phyloP scores from a whole-genome alignment of 345 rosid genomes.

The Salix caprea region DNA sequence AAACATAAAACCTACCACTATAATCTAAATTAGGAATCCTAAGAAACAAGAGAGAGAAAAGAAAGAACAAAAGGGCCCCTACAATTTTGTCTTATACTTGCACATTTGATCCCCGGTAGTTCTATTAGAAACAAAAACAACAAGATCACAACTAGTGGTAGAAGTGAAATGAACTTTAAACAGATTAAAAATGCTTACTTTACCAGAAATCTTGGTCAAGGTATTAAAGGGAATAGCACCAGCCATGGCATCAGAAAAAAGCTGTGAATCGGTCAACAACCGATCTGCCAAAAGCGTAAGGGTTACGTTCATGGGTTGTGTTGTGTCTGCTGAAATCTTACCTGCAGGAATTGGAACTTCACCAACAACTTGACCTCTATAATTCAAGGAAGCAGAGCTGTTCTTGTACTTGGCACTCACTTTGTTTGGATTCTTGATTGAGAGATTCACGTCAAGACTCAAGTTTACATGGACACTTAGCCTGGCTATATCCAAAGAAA shows the following conservation, averaged over 20 bases:
- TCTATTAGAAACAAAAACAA: constrained; percentile 34
- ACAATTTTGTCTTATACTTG: constrained; percentile 53
- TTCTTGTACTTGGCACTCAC: constrained; percentile 52
- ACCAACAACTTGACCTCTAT: constrained; percentile 56
- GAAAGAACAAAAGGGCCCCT: constrained; percentile 8
- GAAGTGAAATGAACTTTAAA: constrained; percentile 44
- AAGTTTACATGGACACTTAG: constrained; percentile 41
- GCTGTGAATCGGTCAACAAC: constrained; percentile 35
- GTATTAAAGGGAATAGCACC: constrained; percentile 46
- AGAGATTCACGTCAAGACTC: constrained; percentile 43
- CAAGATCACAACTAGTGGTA: constrained; percentile 51
- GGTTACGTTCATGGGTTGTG: constrained; percentile 48
- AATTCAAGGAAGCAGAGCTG: constrained; percentile 44
- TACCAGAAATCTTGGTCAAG: constrained; percentile 47
- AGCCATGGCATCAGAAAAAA: constrained; percentile 30
- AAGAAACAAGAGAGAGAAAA: not conserved
- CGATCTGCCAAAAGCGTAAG: constrained; percentile 66
- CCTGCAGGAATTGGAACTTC: constrained; percentile 65
- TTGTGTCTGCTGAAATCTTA: constrained; percentile 39
- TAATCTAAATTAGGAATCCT: not conserved
- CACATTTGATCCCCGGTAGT: constrained; percentile 53
- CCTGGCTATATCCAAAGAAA: constrained; percentile 24
- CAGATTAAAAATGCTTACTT: constrained; percentile 44
- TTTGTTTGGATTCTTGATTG: constrained; percentile 65
- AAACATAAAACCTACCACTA: not conserved